Evolutionary conservation across 2,329 filamentous ascomycete genomes (phyloP).

Genomic region (Rhytidhysteron rufulum): DNA sequence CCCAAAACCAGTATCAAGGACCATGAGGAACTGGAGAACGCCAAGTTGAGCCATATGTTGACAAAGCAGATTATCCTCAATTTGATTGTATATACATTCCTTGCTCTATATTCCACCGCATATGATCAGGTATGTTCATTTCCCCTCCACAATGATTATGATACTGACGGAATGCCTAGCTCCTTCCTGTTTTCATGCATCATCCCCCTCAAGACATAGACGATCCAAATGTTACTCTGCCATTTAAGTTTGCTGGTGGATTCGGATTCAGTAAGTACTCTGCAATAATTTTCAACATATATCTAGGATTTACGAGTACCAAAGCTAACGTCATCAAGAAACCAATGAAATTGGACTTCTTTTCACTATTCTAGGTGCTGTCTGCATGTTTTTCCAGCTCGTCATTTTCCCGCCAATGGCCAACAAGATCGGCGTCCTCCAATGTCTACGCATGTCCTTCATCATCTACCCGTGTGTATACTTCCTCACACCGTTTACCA

Average conservation of each 20-base stretch:
- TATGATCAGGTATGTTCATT: constrained; percentile 64
- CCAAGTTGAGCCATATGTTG: constrained; percentile 62
- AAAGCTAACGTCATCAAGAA: too few relatives aligned
- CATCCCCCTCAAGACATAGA: constrained; percentile 56
- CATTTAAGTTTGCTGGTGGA: constrained; percentile 78
- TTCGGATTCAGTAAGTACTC: constrained; percentile 58
- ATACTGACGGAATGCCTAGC: constrained; percentile 17
- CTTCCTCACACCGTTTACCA: constrained; percentile 75
- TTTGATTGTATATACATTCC: constrained; percentile 71
- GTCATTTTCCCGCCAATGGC: constrained; percentile 76
- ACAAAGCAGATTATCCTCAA: constrained; percentile 71
- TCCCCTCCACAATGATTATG: not conserved
- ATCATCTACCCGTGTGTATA: constrained; percentile 71
- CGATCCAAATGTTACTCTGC: constrained; percentile 58
- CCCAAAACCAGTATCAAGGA: constrained; percentile 1
- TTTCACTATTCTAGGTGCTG: constrained; percentile 77
- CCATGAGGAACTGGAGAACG: constrained; percentile 14
- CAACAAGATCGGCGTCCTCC: constrained; percentile 67
- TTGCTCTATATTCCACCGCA: constrained; percentile 77
- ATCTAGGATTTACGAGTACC: too few relatives aligned
- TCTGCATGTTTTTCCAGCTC: constrained; percentile 81
- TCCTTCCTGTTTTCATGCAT: constrained; percentile 85
- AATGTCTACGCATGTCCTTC: constrained; percentile 66
- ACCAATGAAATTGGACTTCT: constrained; percentile 77
- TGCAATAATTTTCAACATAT: too few relatives aligned